Evolutionary conservation across 1,139 yeast species (phyloP), one percentile per base, ranked within the genome.

Genomic region (Candida anutae): DNA sequence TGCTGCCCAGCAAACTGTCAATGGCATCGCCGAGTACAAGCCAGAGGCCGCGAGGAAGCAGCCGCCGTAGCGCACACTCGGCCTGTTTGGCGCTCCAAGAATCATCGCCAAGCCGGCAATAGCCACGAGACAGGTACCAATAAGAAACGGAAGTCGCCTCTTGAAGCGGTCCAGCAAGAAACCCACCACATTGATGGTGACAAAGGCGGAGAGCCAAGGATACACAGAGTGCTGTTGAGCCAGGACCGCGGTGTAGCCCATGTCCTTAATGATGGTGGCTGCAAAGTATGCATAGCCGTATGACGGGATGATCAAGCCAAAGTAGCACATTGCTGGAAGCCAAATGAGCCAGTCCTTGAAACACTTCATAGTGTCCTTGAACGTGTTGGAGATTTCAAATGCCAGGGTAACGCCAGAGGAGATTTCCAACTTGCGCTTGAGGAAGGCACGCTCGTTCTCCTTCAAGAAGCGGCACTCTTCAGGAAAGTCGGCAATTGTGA

Each of bases 281-380:
- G 84, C 75, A 48, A 78, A 78, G 51, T 72, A 77, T 12, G 85
- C 85, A 43, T 77, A 77, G 22, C 83, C 78, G 40, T 78, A 78
- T 15, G 83, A 70, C 13, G 83, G 82, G 36, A 77, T 69, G 43
- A 78, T 66, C 34, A 72, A 60, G 17, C 77, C 75, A 49, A 78
- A 76, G 56, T 78, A 77, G 33, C 65, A 62, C 37, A 77, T 51
- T 0, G 78, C 79, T 13, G 77, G 70, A 23, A 72, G 40, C 68
- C 76, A 74, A 22, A 77, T 53, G 40, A 64, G 42, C 28, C 28
- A 10, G 36, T 73, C 74, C 36, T 68, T 69, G 45, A 70, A 63
- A 27, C 69, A 68, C 24, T 48, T 46, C 3, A 42, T 38, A 16
- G 63, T 60, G 38, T 70, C 77, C 28, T 39, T 43, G 31, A 58